Evolutionary conservation across 1,284 basidiomycete genomes (phyloP).

Genomic region (Heterobasidion occidentale): DNA sequence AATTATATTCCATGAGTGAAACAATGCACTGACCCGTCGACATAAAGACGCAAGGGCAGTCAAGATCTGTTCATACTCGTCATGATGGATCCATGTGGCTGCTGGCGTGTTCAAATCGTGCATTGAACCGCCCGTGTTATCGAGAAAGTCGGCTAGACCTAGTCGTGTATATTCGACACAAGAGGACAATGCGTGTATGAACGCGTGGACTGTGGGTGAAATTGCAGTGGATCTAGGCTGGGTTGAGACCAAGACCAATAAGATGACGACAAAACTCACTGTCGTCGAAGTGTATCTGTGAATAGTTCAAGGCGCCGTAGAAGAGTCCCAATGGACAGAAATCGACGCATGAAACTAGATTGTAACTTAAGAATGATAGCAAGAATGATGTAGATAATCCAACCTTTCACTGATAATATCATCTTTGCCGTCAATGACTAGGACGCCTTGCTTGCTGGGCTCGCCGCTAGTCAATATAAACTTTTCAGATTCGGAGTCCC

Average conservation of each 20-base stretch:
- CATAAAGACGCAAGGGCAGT: constrained; percentile 45
- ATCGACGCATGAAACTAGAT: constrained; percentile 47
- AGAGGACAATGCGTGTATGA: constrained; percentile 54
- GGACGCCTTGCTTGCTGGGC: constrained; percentile 20
- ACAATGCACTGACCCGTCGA: constrained; percentile 37
- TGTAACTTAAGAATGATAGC: not conserved
- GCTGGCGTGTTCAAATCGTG: constrained; percentile 23
- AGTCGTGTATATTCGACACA: constrained; percentile 43
- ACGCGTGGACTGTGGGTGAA: constrained; percentile 52
- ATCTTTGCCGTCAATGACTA: constrained; percentile 48
- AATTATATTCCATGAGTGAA: not conserved
- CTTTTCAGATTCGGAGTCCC: constrained; percentile 42
- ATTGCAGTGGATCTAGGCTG: constrained; percentile 21
- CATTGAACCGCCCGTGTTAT: constrained; percentile 11
- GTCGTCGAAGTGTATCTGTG: constrained; percentile 30
- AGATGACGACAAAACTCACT: constrained; percentile 24
- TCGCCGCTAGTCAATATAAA: constrained; percentile 34
- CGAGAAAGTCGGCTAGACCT: constrained; percentile 28
- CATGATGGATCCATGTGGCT: constrained; percentile 46
- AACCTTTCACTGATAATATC: constrained; percentile 46
- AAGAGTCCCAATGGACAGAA: constrained; percentile 54
- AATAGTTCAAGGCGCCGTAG: constrained; percentile 58
- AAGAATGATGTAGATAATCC: not conserved
- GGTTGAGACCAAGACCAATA: not conserved
- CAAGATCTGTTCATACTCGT: constrained; percentile 40